Evolutionary conservation across 305 asterid genomes (phyloP).

Genomic region (Fraxinus paxiana): DNA sequence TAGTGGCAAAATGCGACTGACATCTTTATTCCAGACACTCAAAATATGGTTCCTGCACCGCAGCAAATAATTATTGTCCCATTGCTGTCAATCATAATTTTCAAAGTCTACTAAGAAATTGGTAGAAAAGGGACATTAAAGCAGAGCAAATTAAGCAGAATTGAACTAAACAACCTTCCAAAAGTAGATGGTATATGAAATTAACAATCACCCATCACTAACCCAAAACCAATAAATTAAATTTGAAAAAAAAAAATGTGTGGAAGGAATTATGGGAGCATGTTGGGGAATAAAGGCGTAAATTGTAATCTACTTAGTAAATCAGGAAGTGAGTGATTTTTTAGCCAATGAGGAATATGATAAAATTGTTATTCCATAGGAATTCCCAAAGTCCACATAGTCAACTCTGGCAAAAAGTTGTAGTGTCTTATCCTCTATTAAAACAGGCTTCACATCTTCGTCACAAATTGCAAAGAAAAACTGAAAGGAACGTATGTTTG

Average conservation of each 20-base stretch:
- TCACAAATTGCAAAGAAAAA: constrained; percentile 15
- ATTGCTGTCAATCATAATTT: constrained; percentile 10
- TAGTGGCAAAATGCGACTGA: constrained; percentile 70
- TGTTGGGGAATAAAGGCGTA: neutral
- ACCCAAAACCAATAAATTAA: neutral
- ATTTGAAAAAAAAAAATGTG: neutral
- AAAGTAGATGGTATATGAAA: neutral
- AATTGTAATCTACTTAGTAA: neutral
- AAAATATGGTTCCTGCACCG: constrained; percentile 74
- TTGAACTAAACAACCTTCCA: neutral
- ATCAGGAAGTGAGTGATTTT: neutral
- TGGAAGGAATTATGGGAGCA: neutral
- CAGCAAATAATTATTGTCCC: constrained; percentile 28
- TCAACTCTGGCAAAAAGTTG: constrained; percentile 14
- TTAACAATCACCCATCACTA: neutral
- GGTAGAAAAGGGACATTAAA: neutral
- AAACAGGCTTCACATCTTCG: constrained; percentile 14
- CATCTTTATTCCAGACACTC: constrained; percentile 93
- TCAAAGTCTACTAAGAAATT: neutral
- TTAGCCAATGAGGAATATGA: neutral
- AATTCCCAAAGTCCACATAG: constrained; percentile 7
- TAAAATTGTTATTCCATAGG: neutral
- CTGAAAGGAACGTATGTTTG: neutral
- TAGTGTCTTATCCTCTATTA: neutral
- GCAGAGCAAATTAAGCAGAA: constrained; percentile 9